Evolutionary conservation across 2,329 filamentous ascomycete genomes (phyloP).

Genomic region (Fusarium sp.): DNA sequence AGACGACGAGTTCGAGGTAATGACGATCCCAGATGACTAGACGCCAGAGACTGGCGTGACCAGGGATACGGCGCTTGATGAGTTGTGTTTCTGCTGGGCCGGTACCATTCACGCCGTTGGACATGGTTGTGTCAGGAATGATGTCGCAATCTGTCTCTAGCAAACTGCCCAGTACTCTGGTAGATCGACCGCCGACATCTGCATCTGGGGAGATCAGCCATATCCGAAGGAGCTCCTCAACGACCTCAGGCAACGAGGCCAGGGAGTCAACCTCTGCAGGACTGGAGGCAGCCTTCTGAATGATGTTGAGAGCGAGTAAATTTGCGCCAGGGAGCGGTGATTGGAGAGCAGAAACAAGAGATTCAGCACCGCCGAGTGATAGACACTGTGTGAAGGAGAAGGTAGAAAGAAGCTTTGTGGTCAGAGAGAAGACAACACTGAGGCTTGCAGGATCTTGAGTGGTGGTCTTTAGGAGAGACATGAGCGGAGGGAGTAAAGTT

Average conservation of each 20-base stretch:
- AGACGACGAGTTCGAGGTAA: constrained; percentile 56
- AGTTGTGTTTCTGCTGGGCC: constrained; percentile 49
- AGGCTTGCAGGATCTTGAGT: constrained; percentile 56
- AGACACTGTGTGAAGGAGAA: constrained; percentile 62
- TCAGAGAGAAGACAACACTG: constrained; percentile 59
- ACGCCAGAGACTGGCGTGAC: constrained; percentile 64
- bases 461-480: constrained; percentile 61
- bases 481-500: constrained; percentile 63
- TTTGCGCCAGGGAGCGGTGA: constrained; percentile 66
- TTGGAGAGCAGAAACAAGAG: constrained; percentile 61
- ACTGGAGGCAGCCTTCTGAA: constrained; percentile 62
- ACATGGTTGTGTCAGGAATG: constrained; percentile 32
- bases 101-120: constrained; percentile 31
- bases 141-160: constrained; percentile 64
- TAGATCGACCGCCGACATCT: constrained; percentile 64
- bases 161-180: constrained; percentile 60
- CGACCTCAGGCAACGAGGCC: constrained; percentile 57
- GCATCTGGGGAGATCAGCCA: constrained; percentile 65
- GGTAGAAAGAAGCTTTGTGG: constrained; percentile 65
- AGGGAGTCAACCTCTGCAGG: constrained; percentile 61
- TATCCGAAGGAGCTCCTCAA: constrained; percentile 58
- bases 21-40: constrained; percentile 58
- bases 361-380: constrained; percentile 60
- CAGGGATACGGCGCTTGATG: constrained; percentile 52
- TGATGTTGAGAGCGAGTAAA: constrained; percentile 64